A percentile compares a stretch with the other conserved stretches of the same genome.
phyloP scores from a whole-genome alignment of 495 filamentous ascomycete species.

The Saxophila tyrrhenica region DNA sequence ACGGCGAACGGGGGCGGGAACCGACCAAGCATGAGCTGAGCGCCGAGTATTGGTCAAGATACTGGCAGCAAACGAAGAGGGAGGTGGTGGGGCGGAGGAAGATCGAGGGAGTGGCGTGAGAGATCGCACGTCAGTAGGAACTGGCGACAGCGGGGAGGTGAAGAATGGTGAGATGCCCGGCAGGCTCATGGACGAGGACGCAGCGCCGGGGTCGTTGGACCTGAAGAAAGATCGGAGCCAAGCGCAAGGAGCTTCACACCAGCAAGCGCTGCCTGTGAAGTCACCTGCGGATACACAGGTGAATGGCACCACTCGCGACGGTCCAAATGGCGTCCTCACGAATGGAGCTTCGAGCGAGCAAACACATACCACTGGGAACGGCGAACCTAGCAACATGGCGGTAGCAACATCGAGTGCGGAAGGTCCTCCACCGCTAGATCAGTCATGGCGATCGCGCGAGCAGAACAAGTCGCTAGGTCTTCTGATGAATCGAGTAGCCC shows the following conservation, averaged over 20 bases:
- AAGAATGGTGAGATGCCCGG: slow-evolving; percentile 30
- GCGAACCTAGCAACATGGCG: neutral
- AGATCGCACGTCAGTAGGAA: slow-evolving; percentile 16
- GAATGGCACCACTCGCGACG: neutral
- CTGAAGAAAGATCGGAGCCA: slow-evolving; percentile 16
- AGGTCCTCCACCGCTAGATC: slow-evolving; percentile 13
- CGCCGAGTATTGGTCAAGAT: slow-evolving; percentile 10
- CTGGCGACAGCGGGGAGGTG: slow-evolving; percentile 7
- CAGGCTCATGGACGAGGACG: slow-evolving; percentile 26
- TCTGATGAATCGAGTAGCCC: slow-evolving; percentile 63
- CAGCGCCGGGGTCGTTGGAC: slow-evolving; percentile 20
- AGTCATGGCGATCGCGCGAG: slow-evolving; percentile 8
- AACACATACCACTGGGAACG: slow-evolving; percentile 1
- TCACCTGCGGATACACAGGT: neutral
- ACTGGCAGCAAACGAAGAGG: slow-evolving; percentile 11
- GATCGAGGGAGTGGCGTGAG: slow-evolving; percentile 14
- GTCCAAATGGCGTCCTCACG: neutral
- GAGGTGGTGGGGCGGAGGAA: slow-evolving; percentile 1
- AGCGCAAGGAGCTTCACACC: slow-evolving; percentile 3
- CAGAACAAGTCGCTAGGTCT: slow-evolving; percentile 15
- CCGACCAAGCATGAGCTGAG: neutral
- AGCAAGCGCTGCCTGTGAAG: neutral
- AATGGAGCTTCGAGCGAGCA: slow-evolving; percentile 3
- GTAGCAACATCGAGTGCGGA: slow-evolving; percentile 2
- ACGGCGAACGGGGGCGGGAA: too few relatives aligned